These are phyloP conservation scores for Geosmithia putterillii DNA, from an alignment of 2,329 filamentous ascomycete species.

Conservation along the genomic window DNA sequence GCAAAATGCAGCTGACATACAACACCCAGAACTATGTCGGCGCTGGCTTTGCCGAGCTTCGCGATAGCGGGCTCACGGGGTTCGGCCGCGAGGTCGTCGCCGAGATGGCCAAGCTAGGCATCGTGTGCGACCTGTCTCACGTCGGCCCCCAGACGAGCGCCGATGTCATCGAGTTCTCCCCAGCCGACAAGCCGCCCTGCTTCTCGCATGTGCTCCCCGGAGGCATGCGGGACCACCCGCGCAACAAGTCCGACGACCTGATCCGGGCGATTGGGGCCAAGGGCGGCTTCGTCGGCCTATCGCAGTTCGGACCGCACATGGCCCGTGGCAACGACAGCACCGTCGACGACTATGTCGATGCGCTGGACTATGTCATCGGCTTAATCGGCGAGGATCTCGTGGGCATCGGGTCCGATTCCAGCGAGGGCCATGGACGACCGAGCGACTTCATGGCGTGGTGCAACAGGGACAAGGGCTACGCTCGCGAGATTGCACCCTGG, in stretches of 20 bases:
- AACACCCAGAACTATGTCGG: slow-evolving; percentile 28
- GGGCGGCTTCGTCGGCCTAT: slow-evolving; percentile 23
- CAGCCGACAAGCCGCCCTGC: slow-evolving; percentile 22
- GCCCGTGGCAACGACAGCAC: slow-evolving; percentile 24
- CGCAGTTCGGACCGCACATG: slow-evolving; percentile 26
- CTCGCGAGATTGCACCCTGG: slow-evolving; percentile 22
- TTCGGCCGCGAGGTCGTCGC: slow-evolving; percentile 18
- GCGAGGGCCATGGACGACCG: slow-evolving; percentile 22
- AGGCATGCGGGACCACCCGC: slow-evolving; percentile 20
- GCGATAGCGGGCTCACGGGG: slow-evolving; percentile 21
- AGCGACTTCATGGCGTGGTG: slow-evolving; percentile 27
- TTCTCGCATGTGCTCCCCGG: slow-evolving; percentile 23
- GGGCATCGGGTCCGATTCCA: slow-evolving; percentile 23
- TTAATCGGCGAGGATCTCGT: slow-evolving; percentile 22
- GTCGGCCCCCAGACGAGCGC: slow-evolving; percentile 18
- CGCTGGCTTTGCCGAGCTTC: slow-evolving; percentile 22
- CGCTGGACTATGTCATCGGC: slow-evolving; percentile 22
- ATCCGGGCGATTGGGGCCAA: slow-evolving; percentile 20
- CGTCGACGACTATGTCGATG: slow-evolving; percentile 26
- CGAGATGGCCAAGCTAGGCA: slow-evolving; percentile 21
- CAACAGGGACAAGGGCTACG: slow-evolving; percentile 26
- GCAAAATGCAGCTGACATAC: slow-evolving; percentile 29
- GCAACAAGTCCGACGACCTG: slow-evolving; percentile 23
- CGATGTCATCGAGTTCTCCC: slow-evolving; percentile 20
- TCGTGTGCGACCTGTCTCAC: slow-evolving; percentile 21